Conservation (phyloP, 345 rosid species). For the Ceriops tagal region DNA sequence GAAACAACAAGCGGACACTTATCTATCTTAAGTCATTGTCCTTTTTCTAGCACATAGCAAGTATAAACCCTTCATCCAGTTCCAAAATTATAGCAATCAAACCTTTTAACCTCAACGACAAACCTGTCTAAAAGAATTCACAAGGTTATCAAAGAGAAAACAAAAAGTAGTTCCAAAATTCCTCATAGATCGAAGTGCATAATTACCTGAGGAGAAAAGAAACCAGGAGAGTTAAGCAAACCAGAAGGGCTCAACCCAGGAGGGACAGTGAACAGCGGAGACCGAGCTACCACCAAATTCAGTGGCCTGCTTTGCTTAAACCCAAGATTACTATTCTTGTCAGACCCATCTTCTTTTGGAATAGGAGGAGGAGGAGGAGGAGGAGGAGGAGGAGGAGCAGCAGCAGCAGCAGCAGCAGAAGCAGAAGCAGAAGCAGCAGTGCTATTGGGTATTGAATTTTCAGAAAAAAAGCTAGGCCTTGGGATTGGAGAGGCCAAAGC, state of each 20-base stretch:
- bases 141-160: not conserved
- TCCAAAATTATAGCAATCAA: constrained; percentile 5
- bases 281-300: constrained; percentile 44
- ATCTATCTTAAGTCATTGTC: too few species aligned
- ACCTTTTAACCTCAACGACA: not conserved
- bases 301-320: constrained; percentile 49
- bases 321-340: constrained; percentile 32
- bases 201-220: constrained; percentile 73
- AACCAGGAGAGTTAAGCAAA: constrained; percentile 72
- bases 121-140: not conserved
- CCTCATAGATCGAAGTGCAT: not conserved
- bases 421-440: too few species aligned
- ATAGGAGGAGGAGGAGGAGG: not conserved
- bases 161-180: constrained; percentile 5
- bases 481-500: constrained; percentile 79
- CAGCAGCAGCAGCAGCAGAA: too few species aligned
- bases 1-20: too few species aligned
- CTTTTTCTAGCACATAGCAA: too few species aligned
- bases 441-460: constrained; percentile 2
- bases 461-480: constrained; percentile 17
- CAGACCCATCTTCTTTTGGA: constrained; percentile 32
- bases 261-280: constrained; percentile 70
- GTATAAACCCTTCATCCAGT: not conserved
- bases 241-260: constrained; percentile 93
- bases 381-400: too few species aligned